Conservation (phyloP, 108 stramenopile species). For the Nitzschia sp. region DNA sequence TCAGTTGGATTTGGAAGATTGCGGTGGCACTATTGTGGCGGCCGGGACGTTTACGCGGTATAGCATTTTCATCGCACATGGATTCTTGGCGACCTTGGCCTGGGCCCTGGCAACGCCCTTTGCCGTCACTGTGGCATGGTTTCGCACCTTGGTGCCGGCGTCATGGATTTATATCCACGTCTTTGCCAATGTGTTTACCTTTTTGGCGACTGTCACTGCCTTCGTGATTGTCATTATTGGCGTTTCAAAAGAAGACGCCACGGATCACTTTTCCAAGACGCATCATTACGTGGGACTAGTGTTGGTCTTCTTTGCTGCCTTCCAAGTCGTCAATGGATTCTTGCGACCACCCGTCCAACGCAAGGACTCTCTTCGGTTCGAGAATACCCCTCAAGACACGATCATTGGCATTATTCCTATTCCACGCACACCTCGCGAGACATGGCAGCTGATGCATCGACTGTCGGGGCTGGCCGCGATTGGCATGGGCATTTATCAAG, state of each 20-base stretch:
- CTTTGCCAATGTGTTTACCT: constrained; percentile 48
- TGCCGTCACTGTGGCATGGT: constrained; percentile 53
- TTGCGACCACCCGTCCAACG: constrained; percentile 50
- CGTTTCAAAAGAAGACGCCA: constrained; percentile 15
- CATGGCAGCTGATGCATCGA: constrained; percentile 51
- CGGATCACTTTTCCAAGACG: constrained; percentile 39
- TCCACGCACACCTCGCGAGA: constrained; percentile 36
- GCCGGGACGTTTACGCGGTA: constrained; percentile 9
- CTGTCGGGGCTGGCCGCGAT: constrained; percentile 29
- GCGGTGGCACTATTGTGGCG: constrained; percentile 8
- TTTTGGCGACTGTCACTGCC: constrained; percentile 33
- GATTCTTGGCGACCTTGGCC: constrained; percentile 43
- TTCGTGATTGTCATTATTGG: constrained; percentile 36
- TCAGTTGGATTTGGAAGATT: constrained; percentile 27
- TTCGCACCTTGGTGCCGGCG: constrained; percentile 49
- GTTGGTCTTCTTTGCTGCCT: constrained; percentile 37
- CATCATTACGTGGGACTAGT: constrained; percentile 57
- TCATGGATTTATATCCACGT: constrained; percentile 73
- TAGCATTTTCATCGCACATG: constrained; percentile 44
- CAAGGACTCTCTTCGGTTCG: constrained; percentile 8
- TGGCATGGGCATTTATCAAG: constrained; percentile 53
- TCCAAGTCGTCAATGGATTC: constrained; percentile 54
- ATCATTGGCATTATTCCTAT: constrained; percentile 14
- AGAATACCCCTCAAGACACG: constrained; percentile 5
- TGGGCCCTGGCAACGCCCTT: constrained; percentile 48